Evolutionary conservation across 1,284 basidiomycete species (phyloP).

Genomic region (Cutaneotrichosporon cutaneum): DNA sequence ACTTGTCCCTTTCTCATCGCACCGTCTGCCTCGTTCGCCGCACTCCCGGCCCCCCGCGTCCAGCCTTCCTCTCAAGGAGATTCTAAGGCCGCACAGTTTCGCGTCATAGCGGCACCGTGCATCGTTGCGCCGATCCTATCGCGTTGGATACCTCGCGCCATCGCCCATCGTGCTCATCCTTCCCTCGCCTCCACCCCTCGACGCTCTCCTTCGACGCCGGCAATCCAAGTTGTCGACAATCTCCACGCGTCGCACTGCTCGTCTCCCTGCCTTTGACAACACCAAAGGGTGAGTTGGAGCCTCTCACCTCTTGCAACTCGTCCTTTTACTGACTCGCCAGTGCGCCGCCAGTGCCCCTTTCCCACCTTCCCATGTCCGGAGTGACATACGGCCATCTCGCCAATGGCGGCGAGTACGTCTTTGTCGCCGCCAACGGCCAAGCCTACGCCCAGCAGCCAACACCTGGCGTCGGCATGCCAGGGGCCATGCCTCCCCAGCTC

Average conservation of each 20-base stretch:
- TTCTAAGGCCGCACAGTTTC: no score
- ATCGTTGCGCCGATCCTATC: not conserved
- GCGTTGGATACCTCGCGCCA: not conserved
- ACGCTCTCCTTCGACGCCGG: not conserved
- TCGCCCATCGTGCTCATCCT: not conserved
- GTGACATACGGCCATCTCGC: constrained; percentile 18
- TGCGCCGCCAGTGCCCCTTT: not conserved
- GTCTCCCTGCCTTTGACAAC: not conserved
- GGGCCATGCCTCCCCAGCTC: not conserved
- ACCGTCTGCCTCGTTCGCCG: no score
- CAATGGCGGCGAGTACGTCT: constrained; percentile 18
- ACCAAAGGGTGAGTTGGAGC: not conserved
- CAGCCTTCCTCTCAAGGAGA: no score
- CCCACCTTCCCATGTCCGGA: constrained; percentile 14
- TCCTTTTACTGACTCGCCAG: not conserved
- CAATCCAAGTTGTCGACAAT: not conserved
- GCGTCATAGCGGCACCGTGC: not conserved
- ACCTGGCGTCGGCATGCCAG: not conserved
- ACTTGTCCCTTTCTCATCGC: no score
- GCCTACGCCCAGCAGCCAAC: constrained; percentile 6
- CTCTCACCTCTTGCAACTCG: not conserved
- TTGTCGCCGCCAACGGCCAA: constrained; percentile 10
- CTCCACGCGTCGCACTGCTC: not conserved
- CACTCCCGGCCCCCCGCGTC: no score
- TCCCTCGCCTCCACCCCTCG: not conserved